Evolutionary conservation across 352 stramenopile species (phyloP).

Genomic region (Pythium monospermum): DNA sequence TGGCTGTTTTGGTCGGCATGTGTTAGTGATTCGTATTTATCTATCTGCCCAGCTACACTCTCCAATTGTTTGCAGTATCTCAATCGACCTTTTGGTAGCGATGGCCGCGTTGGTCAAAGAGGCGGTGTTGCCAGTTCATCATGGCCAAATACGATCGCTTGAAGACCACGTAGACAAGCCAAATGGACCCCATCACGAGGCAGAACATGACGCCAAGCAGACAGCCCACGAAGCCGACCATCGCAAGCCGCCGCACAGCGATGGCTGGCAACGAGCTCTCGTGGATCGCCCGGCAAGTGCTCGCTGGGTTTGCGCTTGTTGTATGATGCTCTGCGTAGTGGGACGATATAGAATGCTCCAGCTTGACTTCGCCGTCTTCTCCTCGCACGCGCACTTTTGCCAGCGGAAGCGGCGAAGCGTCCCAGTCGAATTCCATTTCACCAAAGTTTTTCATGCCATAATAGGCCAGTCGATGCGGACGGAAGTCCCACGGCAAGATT

Average conservation of each 20-base stretch:
- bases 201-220: constrained; percentile 4
- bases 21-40: too few relatives aligned
- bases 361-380: constrained; percentile 16
- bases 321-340: constrained; percentile 28
- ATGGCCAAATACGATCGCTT: constrained; percentile 20
- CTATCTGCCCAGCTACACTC: too few relatives aligned
- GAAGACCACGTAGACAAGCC: constrained; percentile 16
- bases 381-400: constrained; percentile 22
- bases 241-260: constrained; percentile 2
- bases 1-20: too few relatives aligned
- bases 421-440: constrained; percentile 71
- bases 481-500: constrained; percentile 30
- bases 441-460: constrained; percentile 63
- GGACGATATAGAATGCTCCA: constrained; percentile 23
- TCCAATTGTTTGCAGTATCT: neutral
- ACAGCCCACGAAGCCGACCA: constrained; percentile 15
- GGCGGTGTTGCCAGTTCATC: constrained; percentile 6
- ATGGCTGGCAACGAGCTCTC: constrained; percentile 14
- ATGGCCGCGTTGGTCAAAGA: constrained; percentile 24
- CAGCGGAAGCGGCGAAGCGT: constrained; percentile 19
- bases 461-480: constrained; percentile 22
- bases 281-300: constrained; percentile 26
- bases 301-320: neutral
- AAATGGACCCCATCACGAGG: neutral
- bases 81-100: constrained; percentile 21